Percentiles rank a stretch among this genome's conserved stretches.
Evolutionary conservation across 78 protist species (phyloP).

Genomic region (Dictyostelium brefeldianum): DNA sequence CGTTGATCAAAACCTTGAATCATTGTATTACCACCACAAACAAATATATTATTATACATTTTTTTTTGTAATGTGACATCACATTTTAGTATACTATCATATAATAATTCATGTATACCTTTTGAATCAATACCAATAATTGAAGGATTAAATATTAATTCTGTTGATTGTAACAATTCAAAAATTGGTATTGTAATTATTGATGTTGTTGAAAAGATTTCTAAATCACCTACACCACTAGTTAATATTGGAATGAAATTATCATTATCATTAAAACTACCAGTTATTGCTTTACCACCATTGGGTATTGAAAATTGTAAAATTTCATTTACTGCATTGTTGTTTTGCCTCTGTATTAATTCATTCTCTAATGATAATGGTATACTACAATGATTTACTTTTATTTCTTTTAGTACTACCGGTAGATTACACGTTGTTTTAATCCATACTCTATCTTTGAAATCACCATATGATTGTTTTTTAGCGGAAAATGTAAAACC

Average conservation of each 20-base stretch:
- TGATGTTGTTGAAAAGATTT: neutral
- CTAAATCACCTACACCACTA: neutral
- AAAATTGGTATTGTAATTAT: neutral
- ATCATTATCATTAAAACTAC: no score
- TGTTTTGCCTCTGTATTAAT: no score
- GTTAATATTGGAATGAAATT: no score
- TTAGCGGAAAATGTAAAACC: neutral
- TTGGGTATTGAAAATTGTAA: no score
- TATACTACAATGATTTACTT: no score
- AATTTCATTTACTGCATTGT: no score
- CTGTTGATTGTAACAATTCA: neutral
- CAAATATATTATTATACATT: neutral
- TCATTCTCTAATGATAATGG: no score
- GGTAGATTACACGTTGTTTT: no score
- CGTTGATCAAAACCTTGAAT: neutral
- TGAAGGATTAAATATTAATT: neutral
- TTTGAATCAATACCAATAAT: neutral
- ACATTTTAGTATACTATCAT: no score
- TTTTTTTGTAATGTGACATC: neutral
- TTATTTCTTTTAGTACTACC: no score
- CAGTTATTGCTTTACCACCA: no score
- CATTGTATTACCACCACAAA: constrained; percentile 3
- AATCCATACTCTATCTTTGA: neutral
- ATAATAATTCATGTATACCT: no score
- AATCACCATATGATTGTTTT: neutral